Conservation (phyloP, 768 basidiomycete species). For the Astraeus odoratus region DNA sequence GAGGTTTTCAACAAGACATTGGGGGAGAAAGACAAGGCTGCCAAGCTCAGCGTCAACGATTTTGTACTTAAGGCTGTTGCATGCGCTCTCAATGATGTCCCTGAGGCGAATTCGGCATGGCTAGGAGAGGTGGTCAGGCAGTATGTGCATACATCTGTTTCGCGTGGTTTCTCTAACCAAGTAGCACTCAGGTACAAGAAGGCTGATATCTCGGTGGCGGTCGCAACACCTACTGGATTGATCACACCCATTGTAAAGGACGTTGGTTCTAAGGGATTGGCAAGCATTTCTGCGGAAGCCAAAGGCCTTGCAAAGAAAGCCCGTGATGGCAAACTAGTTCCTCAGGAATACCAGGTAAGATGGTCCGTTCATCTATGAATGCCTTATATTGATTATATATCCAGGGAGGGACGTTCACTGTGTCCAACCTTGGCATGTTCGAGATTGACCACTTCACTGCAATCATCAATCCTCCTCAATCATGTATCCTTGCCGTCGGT, state of each 20-base stretch:
- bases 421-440: constrained; percentile 99
- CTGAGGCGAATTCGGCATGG: constrained; percentile 98
- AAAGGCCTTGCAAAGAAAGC: constrained; percentile 94
- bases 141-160: constrained; percentile 41
- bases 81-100: constrained; percentile 88
- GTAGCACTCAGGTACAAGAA: constrained; percentile 70
- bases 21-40: constrained; percentile 78
- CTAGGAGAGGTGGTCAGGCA: constrained; percentile 91
- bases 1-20: constrained; percentile 92
- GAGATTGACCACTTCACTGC: constrained; percentile 94
- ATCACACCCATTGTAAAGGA: constrained; percentile 98
- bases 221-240: constrained; percentile 90
- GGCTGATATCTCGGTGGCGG: constrained; percentile 94
- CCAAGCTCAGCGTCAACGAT: constrained; percentile 96
- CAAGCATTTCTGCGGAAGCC: constrained; percentile 85
- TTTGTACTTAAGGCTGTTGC: constrained; percentile 94
- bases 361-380: not conserved
- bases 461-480: constrained; percentile 98
- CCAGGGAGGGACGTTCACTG: constrained; percentile 95
- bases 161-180: not conserved
- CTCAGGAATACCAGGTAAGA: constrained; percentile 88
- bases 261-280: constrained; percentile 86
- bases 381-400: not conserved
- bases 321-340: constrained; percentile 91
- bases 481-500: constrained; percentile 95